Evolutionary conservation across 176 grass and related monocot genomes (phyloP), one percentile per base, ranked within the genome.

Genomic region (Zoysia japonica): DNA sequence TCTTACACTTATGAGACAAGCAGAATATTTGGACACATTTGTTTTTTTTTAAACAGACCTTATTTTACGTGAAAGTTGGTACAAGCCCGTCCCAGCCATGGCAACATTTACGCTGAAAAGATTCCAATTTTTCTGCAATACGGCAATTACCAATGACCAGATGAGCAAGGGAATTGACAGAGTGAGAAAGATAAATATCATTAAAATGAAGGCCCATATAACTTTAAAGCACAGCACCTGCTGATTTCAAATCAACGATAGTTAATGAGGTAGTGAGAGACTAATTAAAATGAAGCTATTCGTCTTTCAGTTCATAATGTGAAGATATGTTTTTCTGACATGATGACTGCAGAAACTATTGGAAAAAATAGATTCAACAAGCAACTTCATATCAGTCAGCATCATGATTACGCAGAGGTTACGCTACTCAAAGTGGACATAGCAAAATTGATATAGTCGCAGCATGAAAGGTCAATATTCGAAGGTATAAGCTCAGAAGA

Each of bases 71-170:
- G 88, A 76, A 74, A 97, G 88, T 71, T 97, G 93, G 77, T 91
- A 97, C 47, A 93, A 53, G 52, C 88, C 86, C 45, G 93, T 93
- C 39, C 86, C 80, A 0, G 93, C 86, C 93, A 93, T 91, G 51
- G 88, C 93, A 78, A 91, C 74, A 7, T 87, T 97, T 14, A 93
- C 90, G 37, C 88, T 85, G 13, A 89, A 87, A 46, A 97, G 90
- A 35, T 97, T 97, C 88, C 86, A 93, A 55, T 97, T 93, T 91
- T 83, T 97, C 93, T 89, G 90, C 61, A 83, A 87, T 39, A 75
- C 14, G 19, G 50, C 35, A 57, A 11, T 47, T 62, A 17, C 11
- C 7, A 87, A 67, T 3, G 77, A 71, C 6, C 36, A 16, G 37
- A 74, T 66, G 35, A 39, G 57, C 20, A 63, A 42, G 5, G 12